A percentile compares a stretch with the other conserved stretches of the same genome.
phyloP scores from a whole-genome alignment of 495 filamentous ascomycete species.

The Astrothelium macrocarpum region DNA sequence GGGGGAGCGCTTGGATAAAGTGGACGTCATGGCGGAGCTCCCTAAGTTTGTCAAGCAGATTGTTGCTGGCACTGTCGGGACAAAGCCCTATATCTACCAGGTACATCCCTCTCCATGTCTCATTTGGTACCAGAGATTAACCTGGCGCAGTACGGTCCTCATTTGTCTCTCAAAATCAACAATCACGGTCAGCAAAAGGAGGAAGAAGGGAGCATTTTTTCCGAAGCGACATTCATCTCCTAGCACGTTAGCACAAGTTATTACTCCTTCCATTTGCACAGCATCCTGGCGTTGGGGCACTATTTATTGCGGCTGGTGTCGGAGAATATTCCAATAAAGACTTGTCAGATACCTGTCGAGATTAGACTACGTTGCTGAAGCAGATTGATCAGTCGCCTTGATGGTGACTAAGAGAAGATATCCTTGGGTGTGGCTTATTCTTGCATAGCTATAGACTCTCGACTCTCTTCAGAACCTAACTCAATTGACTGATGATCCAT shows the following conservation, averaged over 20 bases:
- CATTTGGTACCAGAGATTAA: neutral
- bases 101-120: conserved; percentile 35
- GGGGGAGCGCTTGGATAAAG: conserved; percentile 64
- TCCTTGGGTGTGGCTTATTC: too few relatives aligned
- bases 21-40: conserved; percentile 95
- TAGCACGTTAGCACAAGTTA: conserved; percentile 16
- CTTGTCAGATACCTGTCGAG: too few relatives aligned
- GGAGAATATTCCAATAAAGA: too few relatives aligned
- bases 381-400: too few relatives aligned
- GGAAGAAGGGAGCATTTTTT: conserved; percentile 70
- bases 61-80: conserved; percentile 75
- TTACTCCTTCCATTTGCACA: neutral
- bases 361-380: too few relatives aligned
- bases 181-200: conserved; percentile 63
- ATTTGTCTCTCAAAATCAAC: conserved; percentile 67
- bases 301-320: neutral
- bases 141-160: conserved; percentile 51
- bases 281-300: neutral
- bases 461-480: too few relatives aligned
- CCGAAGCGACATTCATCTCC: conserved; percentile 89
- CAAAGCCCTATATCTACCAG: conserved; percentile 96
- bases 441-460: too few relatives aligned
- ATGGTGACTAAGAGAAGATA: too few relatives aligned
- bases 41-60: conserved; percentile 91
- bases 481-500: too few relatives aligned